Evolutionary conservation across 2,329 filamentous ascomycete genomes (phyloP).

Genomic region (Aureobasidium sp.): DNA sequence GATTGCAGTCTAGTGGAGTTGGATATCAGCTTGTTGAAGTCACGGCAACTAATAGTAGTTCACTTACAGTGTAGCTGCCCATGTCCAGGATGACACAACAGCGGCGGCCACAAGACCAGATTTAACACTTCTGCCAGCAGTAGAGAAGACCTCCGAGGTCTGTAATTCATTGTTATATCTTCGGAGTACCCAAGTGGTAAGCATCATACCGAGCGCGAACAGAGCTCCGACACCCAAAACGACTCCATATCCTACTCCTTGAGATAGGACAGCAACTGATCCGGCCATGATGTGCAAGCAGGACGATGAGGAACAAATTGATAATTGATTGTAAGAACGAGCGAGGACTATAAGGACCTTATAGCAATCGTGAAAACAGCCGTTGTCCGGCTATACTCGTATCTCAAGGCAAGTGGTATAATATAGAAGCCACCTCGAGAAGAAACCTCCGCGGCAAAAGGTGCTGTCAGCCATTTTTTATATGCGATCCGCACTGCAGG

Average conservation of each 20-base stretch:
- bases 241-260: slow-evolving; percentile 69
- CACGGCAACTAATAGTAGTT: too few species aligned
- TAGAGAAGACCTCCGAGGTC: slow-evolving; percentile 88
- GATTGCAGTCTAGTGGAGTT: slow-evolving; percentile 58
- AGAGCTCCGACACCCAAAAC: slow-evolving; percentile 64
- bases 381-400: neutral
- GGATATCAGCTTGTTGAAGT: too few species aligned
- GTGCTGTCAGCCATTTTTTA: neutral
- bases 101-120: slow-evolving; percentile 80
- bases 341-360: neutral
- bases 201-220: slow-evolving; percentile 68
- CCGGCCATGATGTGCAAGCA: neutral
- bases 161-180: slow-evolving; percentile 69
- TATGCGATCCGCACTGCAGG: neutral
- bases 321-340: neutral
- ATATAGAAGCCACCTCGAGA: neutral
- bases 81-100: slow-evolving; percentile 46
- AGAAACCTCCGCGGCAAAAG: neutral
- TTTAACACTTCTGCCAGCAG: slow-evolving; percentile 79
- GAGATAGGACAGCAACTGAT: slow-evolving; percentile 32
- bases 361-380: neutral
- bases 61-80: too few species aligned
- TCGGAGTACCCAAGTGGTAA: slow-evolving; percentile 62
- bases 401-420: neutral
- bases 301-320: neutral